Conservation (phyloP, 805 yeast genomes). For the Danielia oregonensis region DNA sequence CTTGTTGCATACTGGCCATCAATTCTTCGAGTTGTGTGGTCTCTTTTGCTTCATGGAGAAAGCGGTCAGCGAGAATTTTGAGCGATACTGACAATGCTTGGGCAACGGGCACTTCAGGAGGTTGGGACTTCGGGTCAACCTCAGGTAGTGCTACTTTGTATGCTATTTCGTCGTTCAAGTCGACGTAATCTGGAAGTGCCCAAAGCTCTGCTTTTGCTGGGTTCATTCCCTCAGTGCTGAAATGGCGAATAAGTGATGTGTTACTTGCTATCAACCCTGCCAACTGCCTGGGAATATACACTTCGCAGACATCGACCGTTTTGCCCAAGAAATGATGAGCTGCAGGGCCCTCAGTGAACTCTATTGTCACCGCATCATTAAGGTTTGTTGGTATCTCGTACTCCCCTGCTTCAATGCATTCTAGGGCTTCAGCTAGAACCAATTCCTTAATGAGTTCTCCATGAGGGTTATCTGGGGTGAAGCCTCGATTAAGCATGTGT, state of each 20-base stretch:
- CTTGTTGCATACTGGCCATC: background rate
- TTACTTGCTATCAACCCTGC: conserved; percentile 1
- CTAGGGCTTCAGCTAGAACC: conserved; percentile 4
- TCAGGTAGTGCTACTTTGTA: no score
- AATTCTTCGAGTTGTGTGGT: background rate
- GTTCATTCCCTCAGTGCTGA: conserved; percentile 3
- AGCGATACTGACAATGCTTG: conserved; percentile 6
- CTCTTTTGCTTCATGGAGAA: conserved; percentile 1
- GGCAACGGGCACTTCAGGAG: no score
- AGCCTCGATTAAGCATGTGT: conserved; percentile 3
- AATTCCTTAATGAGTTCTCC: conserved; percentile 12
- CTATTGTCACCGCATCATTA: background rate
- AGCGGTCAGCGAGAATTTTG: conserved; percentile 4
- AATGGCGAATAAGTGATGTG: conserved; percentile 7
- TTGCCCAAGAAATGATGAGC: conserved; percentile 5
- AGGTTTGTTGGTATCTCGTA: background rate
- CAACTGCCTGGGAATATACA: conserved; percentile 6
- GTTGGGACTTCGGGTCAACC: no score
- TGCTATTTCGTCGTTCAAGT: conserved; percentile 4
- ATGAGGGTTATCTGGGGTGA: conserved; percentile 9
- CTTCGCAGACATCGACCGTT: conserved; percentile 6
- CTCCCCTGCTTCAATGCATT: background rate
- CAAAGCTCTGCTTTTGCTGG: conserved; percentile 2
- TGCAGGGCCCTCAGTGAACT: background rate
- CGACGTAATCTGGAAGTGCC: background rate